Conservation (phyloP, 768 basidiomycete genomes). For the Clavaria fumosa region DNA sequence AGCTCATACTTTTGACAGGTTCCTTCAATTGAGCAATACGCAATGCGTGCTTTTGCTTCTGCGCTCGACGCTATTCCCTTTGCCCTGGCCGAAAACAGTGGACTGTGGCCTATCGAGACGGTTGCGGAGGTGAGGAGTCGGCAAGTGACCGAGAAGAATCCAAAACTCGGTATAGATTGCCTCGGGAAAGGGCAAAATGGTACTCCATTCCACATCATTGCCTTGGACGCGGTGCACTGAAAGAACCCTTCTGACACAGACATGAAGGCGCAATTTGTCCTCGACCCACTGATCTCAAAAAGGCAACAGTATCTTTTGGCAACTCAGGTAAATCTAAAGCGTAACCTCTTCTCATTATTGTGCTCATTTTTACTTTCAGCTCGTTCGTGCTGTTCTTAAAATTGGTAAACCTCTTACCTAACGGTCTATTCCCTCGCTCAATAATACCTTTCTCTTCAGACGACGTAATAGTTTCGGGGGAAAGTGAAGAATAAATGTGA, state of each 20-base stretch:
- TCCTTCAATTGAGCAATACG: constrained; percentile 96
- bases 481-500: constrained; percentile 43
- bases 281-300: constrained; percentile 95
- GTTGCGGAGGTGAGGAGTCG: constrained; percentile 90
- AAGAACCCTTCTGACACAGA: no score
- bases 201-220: constrained; percentile 19
- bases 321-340: constrained; percentile 55
- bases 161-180: constrained; percentile 88
- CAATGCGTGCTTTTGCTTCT: constrained; percentile 97
- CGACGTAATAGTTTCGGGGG: constrained; percentile 63
- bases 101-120: constrained; percentile 90
- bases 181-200: constrained; percentile 75
- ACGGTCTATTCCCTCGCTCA: neutral
- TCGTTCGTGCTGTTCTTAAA: constrained; percentile 77
- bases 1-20: constrained; percentile 34
- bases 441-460: constrained; percentile 26
- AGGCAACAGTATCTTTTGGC: constrained; percentile 93
- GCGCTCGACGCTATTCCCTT: constrained; percentile 92
- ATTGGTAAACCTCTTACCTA: constrained; percentile 54
- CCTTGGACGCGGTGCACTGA: no score
- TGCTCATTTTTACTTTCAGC: constrained; percentile 22
- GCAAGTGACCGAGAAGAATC: constrained; percentile 76
- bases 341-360: constrained; percentile 3
- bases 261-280: constrained; percentile 95
- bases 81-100: constrained; percentile 95